A percentile compares a stretch with the other conserved stretches of the same genome.
Conservation (phyloP, 495 filamentous ascomycete species). For the Trichoderma gamsii region DNA sequence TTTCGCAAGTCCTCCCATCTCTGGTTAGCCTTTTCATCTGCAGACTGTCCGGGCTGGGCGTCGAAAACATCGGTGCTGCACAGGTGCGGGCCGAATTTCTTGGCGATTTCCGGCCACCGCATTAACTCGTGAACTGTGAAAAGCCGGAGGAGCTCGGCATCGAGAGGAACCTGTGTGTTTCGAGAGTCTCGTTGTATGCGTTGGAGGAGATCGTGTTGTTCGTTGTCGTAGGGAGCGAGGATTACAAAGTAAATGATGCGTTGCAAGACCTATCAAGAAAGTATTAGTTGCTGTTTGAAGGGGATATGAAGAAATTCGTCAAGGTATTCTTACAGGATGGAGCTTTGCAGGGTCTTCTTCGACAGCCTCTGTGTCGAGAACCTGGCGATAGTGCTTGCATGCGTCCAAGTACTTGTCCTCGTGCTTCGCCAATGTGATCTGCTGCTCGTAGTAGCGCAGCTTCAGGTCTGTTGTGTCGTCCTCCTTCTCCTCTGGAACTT, state of each 20-base stretch:
- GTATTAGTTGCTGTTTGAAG: slow-evolving; percentile 16
- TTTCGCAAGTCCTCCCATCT: slow-evolving; percentile 93
- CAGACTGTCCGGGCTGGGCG: slow-evolving; percentile 45
- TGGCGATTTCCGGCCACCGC: slow-evolving; percentile 90
- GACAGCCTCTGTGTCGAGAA: slow-evolving; percentile 89
- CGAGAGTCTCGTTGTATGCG: slow-evolving; percentile 72
- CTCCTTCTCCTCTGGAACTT: slow-evolving; percentile 66
- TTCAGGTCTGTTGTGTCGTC: slow-evolving; percentile 96
- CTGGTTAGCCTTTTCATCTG: slow-evolving; percentile 68
- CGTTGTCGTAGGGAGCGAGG: slow-evolving; percentile 94
- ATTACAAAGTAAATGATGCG: slow-evolving; percentile 96
- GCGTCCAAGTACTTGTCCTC: slow-evolving; percentile 94
- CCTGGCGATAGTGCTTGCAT: slow-evolving; percentile 95
- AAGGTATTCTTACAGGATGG: slow-evolving; percentile 58
- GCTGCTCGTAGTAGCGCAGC: slow-evolving; percentile 92
- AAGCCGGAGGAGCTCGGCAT: slow-evolving; percentile 76
- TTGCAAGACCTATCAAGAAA: slow-evolving; percentile 64
- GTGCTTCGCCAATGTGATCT: slow-evolving; percentile 90
- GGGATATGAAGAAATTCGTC: neutral
- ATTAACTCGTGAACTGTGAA: slow-evolving; percentile 96
- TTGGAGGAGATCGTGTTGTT: slow-evolving; percentile 95
- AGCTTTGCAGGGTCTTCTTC: slow-evolving; percentile 82
- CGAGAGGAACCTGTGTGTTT: slow-evolving; percentile 61
- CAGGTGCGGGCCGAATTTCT: slow-evolving; percentile 82
- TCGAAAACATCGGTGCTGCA: slow-evolving; percentile 87